phyloP scores from a whole-genome alignment of 768 basidiomycete genomes.

The Panaeolus papilionaceus region DNA sequence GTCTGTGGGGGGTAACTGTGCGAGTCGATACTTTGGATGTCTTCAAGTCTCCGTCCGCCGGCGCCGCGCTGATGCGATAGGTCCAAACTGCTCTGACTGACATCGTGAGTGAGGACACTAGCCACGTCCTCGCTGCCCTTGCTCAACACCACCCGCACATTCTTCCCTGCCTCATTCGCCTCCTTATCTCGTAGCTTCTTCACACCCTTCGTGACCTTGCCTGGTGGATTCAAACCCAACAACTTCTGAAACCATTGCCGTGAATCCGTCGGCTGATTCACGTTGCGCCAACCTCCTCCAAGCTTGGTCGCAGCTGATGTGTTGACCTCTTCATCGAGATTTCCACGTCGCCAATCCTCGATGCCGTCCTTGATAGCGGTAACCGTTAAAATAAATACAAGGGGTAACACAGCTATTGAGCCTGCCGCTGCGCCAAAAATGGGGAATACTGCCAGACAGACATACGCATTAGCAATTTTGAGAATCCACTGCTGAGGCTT shows the following conservation, averaged over 20 bases:
- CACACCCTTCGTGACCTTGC: slow-evolving; percentile 84
- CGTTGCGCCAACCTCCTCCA: slow-evolving; percentile 82
- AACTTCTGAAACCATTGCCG: slow-evolving; percentile 78
- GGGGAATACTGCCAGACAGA: slow-evolving; percentile 69
- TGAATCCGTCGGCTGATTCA: slow-evolving; percentile 83
- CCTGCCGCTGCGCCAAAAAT: slow-evolving; percentile 90
- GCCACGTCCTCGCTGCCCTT: slow-evolving; percentile 50
- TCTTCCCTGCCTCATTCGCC: slow-evolving; percentile 61
- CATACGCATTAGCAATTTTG: slow-evolving; percentile 20
- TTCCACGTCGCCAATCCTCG: slow-evolving; percentile 92
- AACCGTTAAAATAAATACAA: slow-evolving; percentile 85
- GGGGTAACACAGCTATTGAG: slow-evolving; percentile 81
- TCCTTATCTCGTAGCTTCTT: slow-evolving; percentile 84
- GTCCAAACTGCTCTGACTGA: slow-evolving; percentile 50
- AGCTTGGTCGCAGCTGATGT: slow-evolving; percentile 92
- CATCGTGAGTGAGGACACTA: slow-evolving; percentile 45
- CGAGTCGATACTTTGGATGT: slow-evolving; percentile 71
- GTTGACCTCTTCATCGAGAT: slow-evolving; percentile 93
- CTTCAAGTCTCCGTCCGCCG: slow-evolving; percentile 62
- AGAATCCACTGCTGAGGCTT: neutral
- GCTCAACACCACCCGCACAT: slow-evolving; percentile 67
- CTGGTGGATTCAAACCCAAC: slow-evolving; percentile 74
- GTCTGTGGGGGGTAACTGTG: slow-evolving; percentile 68
- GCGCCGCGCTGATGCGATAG: slow-evolving; percentile 44
- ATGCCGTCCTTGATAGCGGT: slow-evolving; percentile 96